phyloP scores from a whole-genome alignment of 495 filamentous ascomycete genomes.

The Xylaria acuta region DNA sequence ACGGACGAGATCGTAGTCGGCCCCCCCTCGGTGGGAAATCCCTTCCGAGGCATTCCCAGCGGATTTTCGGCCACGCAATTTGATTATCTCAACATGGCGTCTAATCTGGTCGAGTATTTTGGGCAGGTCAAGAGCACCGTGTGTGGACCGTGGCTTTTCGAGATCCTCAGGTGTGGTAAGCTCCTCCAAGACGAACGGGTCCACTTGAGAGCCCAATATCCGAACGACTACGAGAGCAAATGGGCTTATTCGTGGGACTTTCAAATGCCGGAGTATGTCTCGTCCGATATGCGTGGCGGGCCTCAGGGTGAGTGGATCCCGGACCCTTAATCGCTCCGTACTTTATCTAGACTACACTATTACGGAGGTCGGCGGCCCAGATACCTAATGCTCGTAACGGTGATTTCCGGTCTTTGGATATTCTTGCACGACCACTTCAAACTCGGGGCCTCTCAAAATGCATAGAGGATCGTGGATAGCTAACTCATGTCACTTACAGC shows the following conservation, averaged over 20 bases:
- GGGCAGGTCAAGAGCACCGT: not conserved
- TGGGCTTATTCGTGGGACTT: not conserved
- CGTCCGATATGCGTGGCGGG: not conserved
- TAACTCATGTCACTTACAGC: not conserved
- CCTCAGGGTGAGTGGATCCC: not conserved
- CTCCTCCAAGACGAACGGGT: not conserved
- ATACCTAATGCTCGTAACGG: not conserved
- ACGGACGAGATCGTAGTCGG: not conserved
- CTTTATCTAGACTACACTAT: not conserved
- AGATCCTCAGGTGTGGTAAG: not conserved
- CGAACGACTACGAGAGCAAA: not conserved
- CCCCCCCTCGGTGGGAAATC: not conserved
- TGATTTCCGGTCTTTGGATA: not conserved
- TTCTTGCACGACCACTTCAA: not conserved
- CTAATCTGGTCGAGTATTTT: not conserved
- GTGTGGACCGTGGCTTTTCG: not conserved
- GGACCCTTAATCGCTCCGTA: not conserved
- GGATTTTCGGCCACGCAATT: not conserved
- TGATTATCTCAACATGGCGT: not conserved
- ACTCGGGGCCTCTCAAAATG: not conserved
- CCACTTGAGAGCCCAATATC: not conserved
- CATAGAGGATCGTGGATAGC: not conserved
- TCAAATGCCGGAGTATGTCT: not conserved
- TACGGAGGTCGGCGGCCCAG: not conserved
- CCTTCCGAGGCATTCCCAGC: not conserved